Evolutionary conservation across 164 flowering plant species (phyloP).

Genomic region (grape (Vitis vinifera)): ASM3070453v1 NC_081821.1:5559001-5559500

Average conservation of each 20-base stretch:
- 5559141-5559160: slow-evolving; percentile 27
- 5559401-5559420: not conserved
- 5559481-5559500: not conserved
- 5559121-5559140: slow-evolving; percentile 14
- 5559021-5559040: too few species aligned
- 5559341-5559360: slow-evolving; percentile 11
- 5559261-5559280: slow-evolving; percentile 16
- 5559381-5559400: slow-evolving; percentile 11
- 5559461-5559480: slow-evolving; percentile 7
- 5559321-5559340: not conserved
- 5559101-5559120: slow-evolving; percentile 30
- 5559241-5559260: slow-evolving; percentile 23
- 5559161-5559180: slow-evolving; percentile 27
- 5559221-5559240: slow-evolving; percentile 27
- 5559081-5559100: slow-evolving; percentile 31
- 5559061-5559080: not conserved
- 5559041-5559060: too few species aligned
- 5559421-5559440: slow-evolving; percentile 16
- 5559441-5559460: slow-evolving; percentile 8
- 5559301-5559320: slow-evolving; percentile 2
- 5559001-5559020: too few species aligned
- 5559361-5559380: slow-evolving; percentile 13
- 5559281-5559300: not conserved
- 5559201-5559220: slow-evolving; percentile 27
- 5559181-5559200: slow-evolving; percentile 26